Base-by-base conservation (phyloP, 805 yeast genomes). In the Jamesozyma rosinii region DNA sequence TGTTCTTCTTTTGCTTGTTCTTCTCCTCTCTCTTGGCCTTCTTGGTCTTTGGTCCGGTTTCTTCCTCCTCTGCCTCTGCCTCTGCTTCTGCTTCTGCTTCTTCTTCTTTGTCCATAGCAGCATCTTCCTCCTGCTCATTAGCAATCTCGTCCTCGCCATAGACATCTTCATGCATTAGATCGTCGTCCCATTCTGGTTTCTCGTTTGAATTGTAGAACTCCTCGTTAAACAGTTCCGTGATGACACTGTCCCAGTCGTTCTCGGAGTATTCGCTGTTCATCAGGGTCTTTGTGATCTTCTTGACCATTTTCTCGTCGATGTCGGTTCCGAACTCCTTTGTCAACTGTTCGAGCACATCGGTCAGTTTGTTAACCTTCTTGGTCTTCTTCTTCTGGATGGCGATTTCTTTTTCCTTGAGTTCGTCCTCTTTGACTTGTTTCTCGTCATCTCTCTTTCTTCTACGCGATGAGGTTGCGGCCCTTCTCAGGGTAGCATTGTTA, bases 221-320 rank as follows among this genome's bases (percentile, higher is more conserved):
- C 39, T 89, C 95, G 57, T 87, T 76, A 60, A 92, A 92, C 27
- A 90, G 76, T 57, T 83, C 83, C 38, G 82, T 77, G 81, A 92
- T 79, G 48, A 85, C 79, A 44, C 64, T 67, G 61, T 92, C 97
- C 97, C 97, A 92, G 48, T 86, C 95, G 22, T 81, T 75, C 55
- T 83, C 87, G 51, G 85, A 87, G 60, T 86, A 92, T 57, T 92
- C 97, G 40, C 83, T 94, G 35, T 84, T 83, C 48, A 92, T 67
- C 52, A 90, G 72, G 37, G 81, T 74, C 42, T 81, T 82, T 13
- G 89, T 86, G 55, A 89, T 77, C 24, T 81, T 85, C 40, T 69
- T 70, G 35, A 77, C 72, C 47, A 80, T 74, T 1, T 71, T 68
- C 33, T 76, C 81, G 47, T 81, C 83, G 10, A 69, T 57, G 5